These are phyloP conservation scores for Melocanna baccifera DNA, from an alignment of 176 grass and related monocot genomes.

Conservation along the genomic window DNA sequence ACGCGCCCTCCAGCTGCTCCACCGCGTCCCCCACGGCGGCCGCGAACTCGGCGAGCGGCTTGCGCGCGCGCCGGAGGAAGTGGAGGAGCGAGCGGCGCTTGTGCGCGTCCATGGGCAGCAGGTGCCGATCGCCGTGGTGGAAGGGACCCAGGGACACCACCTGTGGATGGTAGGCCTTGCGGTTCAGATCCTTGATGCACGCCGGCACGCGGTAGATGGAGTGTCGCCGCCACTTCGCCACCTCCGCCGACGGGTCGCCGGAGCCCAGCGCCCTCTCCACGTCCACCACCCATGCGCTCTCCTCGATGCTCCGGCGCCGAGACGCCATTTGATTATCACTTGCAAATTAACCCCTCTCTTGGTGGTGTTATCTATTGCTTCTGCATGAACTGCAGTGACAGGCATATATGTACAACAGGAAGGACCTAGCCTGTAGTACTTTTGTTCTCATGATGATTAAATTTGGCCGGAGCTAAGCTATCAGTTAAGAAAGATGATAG, in stretches of 20 bases:
- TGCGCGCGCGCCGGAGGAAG: slow-evolving; percentile 49
- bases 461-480: no score
- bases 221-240: slow-evolving; percentile 41
- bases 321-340: slow-evolving; percentile 1
- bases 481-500: no score
- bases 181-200: slow-evolving; percentile 60
- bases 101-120: slow-evolving; percentile 67
- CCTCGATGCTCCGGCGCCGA: neutral
- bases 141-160: slow-evolving; percentile 71
- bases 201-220: slow-evolving; percentile 64
- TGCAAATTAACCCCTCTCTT: neutral
- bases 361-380: neutral
- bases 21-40: slow-evolving; percentile 21
- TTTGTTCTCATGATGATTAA: neutral
- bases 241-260: slow-evolving; percentile 6
- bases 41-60: slow-evolving; percentile 39
- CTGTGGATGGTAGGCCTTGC: slow-evolving; percentile 66
- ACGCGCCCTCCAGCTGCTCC: slow-evolving; percentile 41
- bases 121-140: slow-evolving; percentile 48
- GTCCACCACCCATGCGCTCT: slow-evolving; percentile 49
- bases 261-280: slow-evolving; percentile 17
- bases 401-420: neutral
- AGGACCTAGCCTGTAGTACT: neutral
- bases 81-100: slow-evolving; percentile 64
- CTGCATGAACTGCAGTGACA: neutral